Evolutionary conservation across 2,329 filamentous ascomycete species (phyloP).

Genomic region (Cercospora sojina): DNA sequence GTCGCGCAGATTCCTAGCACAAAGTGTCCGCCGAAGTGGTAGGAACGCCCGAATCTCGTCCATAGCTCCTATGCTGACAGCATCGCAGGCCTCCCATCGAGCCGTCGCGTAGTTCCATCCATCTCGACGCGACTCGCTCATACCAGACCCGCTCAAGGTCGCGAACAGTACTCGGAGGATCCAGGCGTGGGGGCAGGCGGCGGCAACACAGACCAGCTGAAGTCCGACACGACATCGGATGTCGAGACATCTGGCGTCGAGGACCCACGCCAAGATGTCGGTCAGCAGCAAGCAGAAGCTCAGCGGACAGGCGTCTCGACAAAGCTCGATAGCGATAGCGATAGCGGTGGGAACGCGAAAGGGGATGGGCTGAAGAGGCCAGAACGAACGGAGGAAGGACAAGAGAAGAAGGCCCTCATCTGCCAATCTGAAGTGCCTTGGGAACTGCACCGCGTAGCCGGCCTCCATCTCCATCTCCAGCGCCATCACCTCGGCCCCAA

Average conservation of each 20-base stretch:
- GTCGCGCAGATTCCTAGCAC: background rate
- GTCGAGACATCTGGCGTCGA: background rate
- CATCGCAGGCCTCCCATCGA: background rate
- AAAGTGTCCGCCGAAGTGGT: background rate
- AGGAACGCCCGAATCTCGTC: background rate
- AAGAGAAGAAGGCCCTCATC: background rate
- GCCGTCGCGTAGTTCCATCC: background rate
- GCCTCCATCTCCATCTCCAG: background rate
- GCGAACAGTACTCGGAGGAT: background rate
- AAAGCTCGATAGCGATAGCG: background rate
- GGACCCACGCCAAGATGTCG: background rate
- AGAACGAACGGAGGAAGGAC: background rate
- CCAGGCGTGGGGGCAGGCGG: background rate
- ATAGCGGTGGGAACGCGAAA: background rate
- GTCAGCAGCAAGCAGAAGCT: slow-evolving; percentile 3
- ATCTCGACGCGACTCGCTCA: background rate
- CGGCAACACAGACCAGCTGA: background rate
- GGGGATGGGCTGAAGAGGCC: background rate
- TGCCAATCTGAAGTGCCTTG: background rate
- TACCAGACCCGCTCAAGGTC: background rate
- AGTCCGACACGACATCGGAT: slow-evolving; percentile 2
- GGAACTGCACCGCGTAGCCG: no score
- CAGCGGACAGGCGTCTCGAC: background rate
- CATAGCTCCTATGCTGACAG: background rate
- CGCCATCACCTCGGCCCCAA: background rate